Percentiles rank a stretch among this genome's conserved stretches.
Evolutionary conservation across 768 basidiomycete genomes (phyloP).

Genomic region (Lepiota subincarnata): DNA sequence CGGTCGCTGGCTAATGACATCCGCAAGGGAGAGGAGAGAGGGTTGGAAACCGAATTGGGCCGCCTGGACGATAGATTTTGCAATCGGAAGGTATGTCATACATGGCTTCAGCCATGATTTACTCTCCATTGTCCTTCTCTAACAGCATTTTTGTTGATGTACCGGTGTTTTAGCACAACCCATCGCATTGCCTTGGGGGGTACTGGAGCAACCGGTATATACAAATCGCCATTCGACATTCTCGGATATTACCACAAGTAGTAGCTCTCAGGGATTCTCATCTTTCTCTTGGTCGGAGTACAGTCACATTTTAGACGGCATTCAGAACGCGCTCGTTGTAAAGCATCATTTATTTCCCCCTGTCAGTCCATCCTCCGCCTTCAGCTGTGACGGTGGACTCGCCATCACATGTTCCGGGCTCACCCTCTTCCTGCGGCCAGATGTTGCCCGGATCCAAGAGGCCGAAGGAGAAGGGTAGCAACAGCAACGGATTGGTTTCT

Average conservation of each 20-base stretch:
- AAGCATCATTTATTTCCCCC: background rate
- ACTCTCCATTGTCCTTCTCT: background rate
- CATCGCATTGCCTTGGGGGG: background rate
- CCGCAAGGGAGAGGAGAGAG: background rate
- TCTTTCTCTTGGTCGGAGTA: background rate
- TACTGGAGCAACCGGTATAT: background rate
- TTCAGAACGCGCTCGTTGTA: background rate
- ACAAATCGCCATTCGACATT: conserved; percentile 18
- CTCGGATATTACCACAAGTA: conserved; percentile 15
- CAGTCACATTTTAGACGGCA: conserved; percentile 1
- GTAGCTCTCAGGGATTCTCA: conserved; percentile 3
- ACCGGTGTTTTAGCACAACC: background rate
- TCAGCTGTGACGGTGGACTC: background rate
- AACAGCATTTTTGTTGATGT: background rate
- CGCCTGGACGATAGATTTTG: background rate
- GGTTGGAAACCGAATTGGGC: background rate
- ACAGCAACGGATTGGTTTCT: background rate
- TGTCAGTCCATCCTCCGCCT: background rate
- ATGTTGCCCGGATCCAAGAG: background rate
- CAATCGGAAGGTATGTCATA: conserved; percentile 3
- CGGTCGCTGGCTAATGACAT: background rate
- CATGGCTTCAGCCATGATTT: background rate
- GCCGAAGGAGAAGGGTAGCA: conserved; percentile 3
- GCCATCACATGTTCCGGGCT: background rate
- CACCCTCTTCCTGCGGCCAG: background rate